Evolutionary conservation across 352 stramenopile species (phyloP).

Genomic region (Thalassiosira hispida): DNA sequence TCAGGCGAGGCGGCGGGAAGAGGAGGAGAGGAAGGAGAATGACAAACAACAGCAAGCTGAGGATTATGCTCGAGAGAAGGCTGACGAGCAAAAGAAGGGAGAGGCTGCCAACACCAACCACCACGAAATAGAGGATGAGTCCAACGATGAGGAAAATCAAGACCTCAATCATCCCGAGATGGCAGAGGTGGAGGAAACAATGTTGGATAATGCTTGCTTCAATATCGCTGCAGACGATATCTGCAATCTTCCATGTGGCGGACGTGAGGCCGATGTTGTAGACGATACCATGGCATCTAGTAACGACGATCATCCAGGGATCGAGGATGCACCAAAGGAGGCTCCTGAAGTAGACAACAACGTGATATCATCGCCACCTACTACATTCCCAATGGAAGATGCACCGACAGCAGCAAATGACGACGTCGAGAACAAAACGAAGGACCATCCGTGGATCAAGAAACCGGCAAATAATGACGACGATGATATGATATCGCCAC

Average conservation of each 20-base stretch:
- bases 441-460: not conserved
- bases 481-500: too few species aligned
- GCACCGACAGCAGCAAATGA: too few species aligned
- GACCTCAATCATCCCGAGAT: not conserved
- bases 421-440: too few species aligned
- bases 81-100: too few species aligned
- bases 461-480: not conserved
- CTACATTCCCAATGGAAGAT: not conserved
- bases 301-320: not conserved
- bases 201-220: slow-evolving; percentile 15
- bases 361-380: not conserved
- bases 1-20: too few species aligned
- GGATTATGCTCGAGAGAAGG: too few species aligned
- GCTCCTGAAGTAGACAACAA: too few species aligned
- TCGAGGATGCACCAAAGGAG: not conserved
- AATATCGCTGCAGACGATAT: slow-evolving; percentile 24
- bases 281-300: not conserved
- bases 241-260: slow-evolving; percentile 21
- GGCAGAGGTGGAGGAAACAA: too few species aligned
- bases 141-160: not conserved
- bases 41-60: too few species aligned
- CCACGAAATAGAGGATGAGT: not conserved
- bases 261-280: not conserved
- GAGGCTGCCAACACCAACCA: too few species aligned
- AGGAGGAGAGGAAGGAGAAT: too few species aligned